Percentiles rank a stretch among this genome's conserved stretches.
Evolutionary conservation across 2,329 filamentous ascomycete species (phyloP).

Genomic region (Chrysoporthe austroafricana): DNA sequence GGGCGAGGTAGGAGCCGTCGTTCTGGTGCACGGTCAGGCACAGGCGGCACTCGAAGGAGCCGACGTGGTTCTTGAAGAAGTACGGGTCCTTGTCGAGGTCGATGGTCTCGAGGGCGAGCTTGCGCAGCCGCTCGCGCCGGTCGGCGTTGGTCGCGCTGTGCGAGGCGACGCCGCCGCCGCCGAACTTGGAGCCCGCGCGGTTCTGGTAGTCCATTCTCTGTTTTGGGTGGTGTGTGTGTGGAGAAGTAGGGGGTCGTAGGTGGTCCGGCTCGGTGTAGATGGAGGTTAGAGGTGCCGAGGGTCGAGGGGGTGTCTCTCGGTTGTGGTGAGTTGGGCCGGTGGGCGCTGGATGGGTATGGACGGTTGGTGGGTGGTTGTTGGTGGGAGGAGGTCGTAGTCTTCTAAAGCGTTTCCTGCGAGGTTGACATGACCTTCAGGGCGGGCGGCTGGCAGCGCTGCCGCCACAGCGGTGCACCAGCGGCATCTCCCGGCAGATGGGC

Average conservation of each 20-base stretch:
- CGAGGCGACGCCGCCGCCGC: conserved; percentile 94
- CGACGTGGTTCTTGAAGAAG: conserved; percentile 99
- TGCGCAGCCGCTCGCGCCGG: conserved; percentile 93
- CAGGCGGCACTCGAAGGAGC: conserved; percentile 95
- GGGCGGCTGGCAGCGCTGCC: not conserved
- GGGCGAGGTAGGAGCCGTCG: conserved; percentile 96
- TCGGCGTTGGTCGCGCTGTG: conserved; percentile 93
- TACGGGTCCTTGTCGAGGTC: conserved; percentile 99
- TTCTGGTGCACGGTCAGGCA: conserved; percentile 98
- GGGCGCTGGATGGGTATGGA: not conserved
- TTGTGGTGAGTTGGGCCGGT: not conserved
- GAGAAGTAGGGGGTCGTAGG: not conserved
- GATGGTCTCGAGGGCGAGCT: conserved; percentile 97
- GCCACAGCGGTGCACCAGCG: not conserved
- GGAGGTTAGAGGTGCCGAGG: not conserved
- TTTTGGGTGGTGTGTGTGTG: not conserved
- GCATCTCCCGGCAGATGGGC: not conserved
- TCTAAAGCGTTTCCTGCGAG: not conserved
- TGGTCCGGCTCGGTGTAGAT: not conserved
- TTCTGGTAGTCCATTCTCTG: conserved; percentile 77
- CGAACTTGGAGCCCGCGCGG: conserved; percentile 95
- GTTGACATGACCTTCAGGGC: too few species aligned
- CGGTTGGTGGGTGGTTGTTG: not conserved
- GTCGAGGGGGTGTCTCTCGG: too few species aligned
- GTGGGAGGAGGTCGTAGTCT: not conserved